phyloP scores from a whole-genome alignment of 2,329 filamentous ascomycete genomes.

The Diaporthe aspalathi region DNA sequence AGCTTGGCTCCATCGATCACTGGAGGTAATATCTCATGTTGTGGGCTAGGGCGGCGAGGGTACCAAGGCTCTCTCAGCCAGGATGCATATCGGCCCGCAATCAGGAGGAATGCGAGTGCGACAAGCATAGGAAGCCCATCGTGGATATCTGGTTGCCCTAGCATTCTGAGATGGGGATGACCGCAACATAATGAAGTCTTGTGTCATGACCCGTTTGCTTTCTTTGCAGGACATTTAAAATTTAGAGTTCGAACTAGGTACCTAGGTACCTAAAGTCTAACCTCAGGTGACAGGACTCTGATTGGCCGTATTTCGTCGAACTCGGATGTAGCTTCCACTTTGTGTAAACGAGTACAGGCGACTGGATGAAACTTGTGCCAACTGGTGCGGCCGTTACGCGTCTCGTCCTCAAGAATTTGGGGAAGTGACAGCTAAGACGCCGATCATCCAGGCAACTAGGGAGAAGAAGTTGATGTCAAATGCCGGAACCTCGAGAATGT shows the following conservation, averaged over 20 bases:
- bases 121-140: constrained; percentile 11
- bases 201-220: not conserved
- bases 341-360: not conserved
- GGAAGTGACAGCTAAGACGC: not conserved
- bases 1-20: constrained; percentile 27
- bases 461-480: not conserved
- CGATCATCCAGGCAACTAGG: too few species aligned
- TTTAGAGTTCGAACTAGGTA: not conserved
- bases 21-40: not conserved
- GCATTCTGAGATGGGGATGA: constrained; percentile 5
- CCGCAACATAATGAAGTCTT: not conserved
- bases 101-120: not conserved
- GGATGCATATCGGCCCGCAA: constrained; percentile 7
- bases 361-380: not conserved
- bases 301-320: not conserved
- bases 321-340: not conserved
- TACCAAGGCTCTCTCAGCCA: not conserved
- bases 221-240: not conserved
- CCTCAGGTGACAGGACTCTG: not conserved
- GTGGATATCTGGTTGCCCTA: not conserved
- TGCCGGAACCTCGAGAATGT: not conserved
- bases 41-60: not conserved
- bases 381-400: not conserved
- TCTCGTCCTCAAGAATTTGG: not conserved
- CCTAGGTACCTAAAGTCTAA: constrained; percentile 13